Base-by-base conservation (phyloP, 2,329 filamentous ascomycete species). In the Talaromyces pinophilus region DNA sequence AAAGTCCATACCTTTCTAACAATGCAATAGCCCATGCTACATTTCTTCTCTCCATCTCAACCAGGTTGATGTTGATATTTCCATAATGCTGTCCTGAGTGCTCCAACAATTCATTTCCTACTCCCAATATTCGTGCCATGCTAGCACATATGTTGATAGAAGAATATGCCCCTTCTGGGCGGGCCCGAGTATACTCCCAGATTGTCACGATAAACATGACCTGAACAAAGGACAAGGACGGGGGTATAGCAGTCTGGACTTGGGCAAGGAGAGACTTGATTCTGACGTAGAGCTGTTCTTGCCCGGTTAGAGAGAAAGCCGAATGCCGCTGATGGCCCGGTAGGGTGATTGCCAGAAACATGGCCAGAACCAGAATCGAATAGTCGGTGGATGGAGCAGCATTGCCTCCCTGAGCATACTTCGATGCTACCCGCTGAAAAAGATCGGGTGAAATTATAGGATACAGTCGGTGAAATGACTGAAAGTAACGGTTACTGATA, bases 251-350 rank as follows among this genome's bases (percentile, higher is more conserved):
- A 55, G 61, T 33, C 28, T 67, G 65, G 6, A 57, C 54, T 48
- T 63, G 60, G 11, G 65, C 61, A n/a, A 67, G 55, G 22, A 67
- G 61, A 11, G 61, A 67, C 48, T 67, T 67, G 22, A 55, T 54
- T 3, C 44, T 63, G n/a, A 55, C 38, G 40, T 67, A 67, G 13
- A 67, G 60, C 33, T 59, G 40, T 11, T 63, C 61, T 28, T 46
- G 60, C 17, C 17, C 48, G 1, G 28, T 38, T 25, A 28, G 38
- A n/a, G 65, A 63, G 25, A 67, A 38, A 33, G 35, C 25, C 17
- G 62, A 40, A 7, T 55, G 65, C 5, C 46, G 65, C 5, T 42
- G 33, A 28, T 46, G 42, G 10, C 46, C 46, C 13, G 52, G 54
- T 15, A 67, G 35, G 17, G 61, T 35, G 11, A 62, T 67, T 50